These are phyloP conservation scores for Suillus alpinus DNA, from an alignment of 768 basidiomycete species.

Conservation along the genomic window DNA sequence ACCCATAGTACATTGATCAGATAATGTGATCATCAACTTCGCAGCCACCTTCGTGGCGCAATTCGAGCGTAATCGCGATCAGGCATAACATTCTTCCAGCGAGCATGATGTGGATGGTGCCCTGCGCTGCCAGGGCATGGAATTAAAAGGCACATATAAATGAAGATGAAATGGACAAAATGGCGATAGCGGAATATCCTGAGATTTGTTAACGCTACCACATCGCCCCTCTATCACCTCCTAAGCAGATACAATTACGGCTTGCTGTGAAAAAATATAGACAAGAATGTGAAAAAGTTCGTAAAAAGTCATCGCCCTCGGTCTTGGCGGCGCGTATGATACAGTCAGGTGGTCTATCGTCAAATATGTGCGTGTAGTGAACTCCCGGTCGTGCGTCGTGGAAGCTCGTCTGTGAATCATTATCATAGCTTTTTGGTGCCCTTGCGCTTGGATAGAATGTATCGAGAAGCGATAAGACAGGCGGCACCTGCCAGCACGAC, in stretches of 20 bases:
- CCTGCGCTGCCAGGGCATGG: neutral
- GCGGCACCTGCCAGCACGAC: constrained; percentile 12
- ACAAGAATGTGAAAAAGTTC: neutral
- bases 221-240: neutral
- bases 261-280: neutral
- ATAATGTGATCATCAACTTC: neutral
- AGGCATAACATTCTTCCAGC: neutral
- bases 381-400: neutral
- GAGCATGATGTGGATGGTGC: neutral
- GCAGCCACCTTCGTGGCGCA: neutral
- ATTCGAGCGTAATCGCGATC: neutral
- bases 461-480: constrained; percentile 8
- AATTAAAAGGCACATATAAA: neutral
- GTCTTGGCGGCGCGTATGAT: neutral
- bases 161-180: neutral
- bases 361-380: neutral
- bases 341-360: neutral
- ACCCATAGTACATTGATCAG: no score
- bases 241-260: no score
- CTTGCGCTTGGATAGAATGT: constrained; percentile 9
- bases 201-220: neutral
- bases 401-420: neutral
- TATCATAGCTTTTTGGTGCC: constrained; percentile 8
- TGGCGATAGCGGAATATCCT: neutral
- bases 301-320: neutral